phyloP scores from a whole-genome alignment of 2,329 filamentous ascomycete species.

The Trichoderma koningiopsis region DNA sequence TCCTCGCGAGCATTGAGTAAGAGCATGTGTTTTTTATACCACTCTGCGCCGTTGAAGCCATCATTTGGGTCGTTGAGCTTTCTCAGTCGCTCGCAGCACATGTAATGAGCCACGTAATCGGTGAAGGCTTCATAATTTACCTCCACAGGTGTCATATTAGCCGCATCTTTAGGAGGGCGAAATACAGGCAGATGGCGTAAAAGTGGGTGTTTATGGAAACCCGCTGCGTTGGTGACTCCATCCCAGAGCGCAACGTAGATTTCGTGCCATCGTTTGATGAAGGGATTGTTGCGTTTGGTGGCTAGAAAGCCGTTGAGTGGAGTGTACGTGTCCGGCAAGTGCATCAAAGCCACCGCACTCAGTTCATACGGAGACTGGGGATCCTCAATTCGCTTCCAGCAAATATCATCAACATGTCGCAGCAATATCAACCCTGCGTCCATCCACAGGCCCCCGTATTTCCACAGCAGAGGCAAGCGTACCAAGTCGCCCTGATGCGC shows the following conservation, averaged over 20 bases:
- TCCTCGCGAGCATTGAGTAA: conserved; percentile 31
- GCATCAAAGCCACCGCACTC: conserved; percentile 4
- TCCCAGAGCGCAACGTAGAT: conserved; percentile 43
- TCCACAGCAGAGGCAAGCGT: conserved; percentile 44
- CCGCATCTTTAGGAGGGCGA: background rate
- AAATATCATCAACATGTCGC: conserved; percentile 45
- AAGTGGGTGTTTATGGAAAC: conserved; percentile 40
- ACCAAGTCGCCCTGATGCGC: conserved; percentile 52
- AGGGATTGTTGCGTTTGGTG: conserved; percentile 44
- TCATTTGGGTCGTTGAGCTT: conserved; percentile 39
- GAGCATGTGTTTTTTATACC: conserved; percentile 38
- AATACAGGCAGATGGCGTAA: conserved; percentile 18
- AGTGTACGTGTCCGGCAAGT: background rate
- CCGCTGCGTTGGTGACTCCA: conserved; percentile 35
- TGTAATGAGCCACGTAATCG: conserved; percentile 39
- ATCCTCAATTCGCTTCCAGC: conserved; percentile 46
- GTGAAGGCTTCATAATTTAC: conserved; percentile 27
- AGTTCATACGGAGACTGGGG: conserved; percentile 39
- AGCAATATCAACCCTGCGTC: conserved; percentile 48
- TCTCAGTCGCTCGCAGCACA: conserved; percentile 37
- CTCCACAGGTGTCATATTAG: conserved; percentile 14
- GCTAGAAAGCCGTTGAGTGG: conserved; percentile 48
- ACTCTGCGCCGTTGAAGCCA: conserved; percentile 41
- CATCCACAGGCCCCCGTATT: conserved; percentile 48
- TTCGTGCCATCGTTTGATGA: conserved; percentile 48